These are phyloP conservation scores for Curvularia verruculosa DNA, from an alignment of 2,329 filamentous ascomycete species.

Conservation along the genomic window DNA sequence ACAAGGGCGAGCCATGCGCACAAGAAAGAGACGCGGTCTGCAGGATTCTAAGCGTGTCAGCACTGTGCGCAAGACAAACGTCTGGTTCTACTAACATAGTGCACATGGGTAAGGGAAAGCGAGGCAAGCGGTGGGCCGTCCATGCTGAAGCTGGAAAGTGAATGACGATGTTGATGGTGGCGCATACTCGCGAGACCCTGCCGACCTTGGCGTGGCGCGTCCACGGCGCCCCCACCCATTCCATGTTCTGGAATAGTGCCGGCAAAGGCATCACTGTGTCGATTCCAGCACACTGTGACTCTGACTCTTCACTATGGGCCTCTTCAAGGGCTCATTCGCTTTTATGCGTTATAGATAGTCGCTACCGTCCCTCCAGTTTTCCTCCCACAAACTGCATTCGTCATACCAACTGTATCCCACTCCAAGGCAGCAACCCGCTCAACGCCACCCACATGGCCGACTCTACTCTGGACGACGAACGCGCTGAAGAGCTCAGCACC, in stretches of 20 bases:
- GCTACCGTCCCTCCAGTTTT: conserved; percentile 7
- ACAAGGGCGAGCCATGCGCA: conserved; percentile 95
- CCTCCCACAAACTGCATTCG: not conserved
- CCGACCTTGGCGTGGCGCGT: conserved; percentile 11
- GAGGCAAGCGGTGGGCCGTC: conserved; percentile 73
- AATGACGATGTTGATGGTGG: conserved; percentile 6
- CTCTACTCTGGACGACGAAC: conserved; percentile 57
- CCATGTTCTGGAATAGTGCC: not conserved
- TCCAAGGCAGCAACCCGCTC: not conserved
- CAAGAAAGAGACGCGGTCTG: conserved; percentile 80
- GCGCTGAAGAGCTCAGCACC: conserved; percentile 64
- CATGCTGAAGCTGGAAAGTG: conserved; percentile 42
- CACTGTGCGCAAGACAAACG: conserved; percentile 9
- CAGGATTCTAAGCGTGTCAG: conserved; percentile 71
- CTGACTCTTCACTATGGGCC: conserved; percentile 24
- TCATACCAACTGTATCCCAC: conserved; percentile 17
- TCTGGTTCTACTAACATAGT: conserved; percentile 71
- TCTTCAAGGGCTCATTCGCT: conserved; percentile 18
- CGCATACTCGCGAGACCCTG: conserved; percentile 9
- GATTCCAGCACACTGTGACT: not conserved
- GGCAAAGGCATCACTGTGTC: not conserved
- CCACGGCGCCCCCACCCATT: not conserved
- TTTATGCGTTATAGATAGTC: conserved; percentile 18
- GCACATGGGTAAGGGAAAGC: conserved; percentile 91
- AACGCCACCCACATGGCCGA: conserved; percentile 33